Evolutionary conservation across 768 basidiomycete species (phyloP).

Genomic region (Lentinula lateritia): DNA sequence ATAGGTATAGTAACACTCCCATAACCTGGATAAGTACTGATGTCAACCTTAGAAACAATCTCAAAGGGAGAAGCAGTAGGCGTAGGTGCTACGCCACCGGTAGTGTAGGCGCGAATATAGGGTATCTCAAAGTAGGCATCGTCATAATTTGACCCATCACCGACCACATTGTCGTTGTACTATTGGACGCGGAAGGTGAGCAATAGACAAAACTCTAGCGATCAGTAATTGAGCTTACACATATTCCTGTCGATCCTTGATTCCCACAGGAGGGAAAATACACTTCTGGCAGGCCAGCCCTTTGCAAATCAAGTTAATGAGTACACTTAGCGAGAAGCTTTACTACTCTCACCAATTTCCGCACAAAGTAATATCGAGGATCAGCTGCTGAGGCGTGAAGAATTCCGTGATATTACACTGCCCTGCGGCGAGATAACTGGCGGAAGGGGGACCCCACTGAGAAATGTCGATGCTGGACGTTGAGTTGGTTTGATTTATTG

Average conservation of each 20-base stretch:
- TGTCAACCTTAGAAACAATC: slow-evolving; percentile 1
- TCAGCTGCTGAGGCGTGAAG: slow-evolving; percentile 41
- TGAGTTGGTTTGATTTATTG: slow-evolving; percentile 23
- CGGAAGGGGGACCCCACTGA: slow-evolving; percentile 39
- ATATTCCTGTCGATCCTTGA: slow-evolving; percentile 28
- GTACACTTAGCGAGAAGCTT: not conserved
- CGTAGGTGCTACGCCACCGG: slow-evolving; percentile 20
- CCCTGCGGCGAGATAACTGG: slow-evolving; percentile 28
- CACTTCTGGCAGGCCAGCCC: slow-evolving; percentile 38
- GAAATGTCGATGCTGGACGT: slow-evolving; percentile 27
- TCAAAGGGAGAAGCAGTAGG: slow-evolving; percentile 18
- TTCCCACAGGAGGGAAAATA: slow-evolving; percentile 32
- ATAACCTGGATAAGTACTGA: not conserved
- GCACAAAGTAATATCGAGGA: slow-evolving; percentile 52
- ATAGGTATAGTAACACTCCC: not conserved
- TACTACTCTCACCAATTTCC: slow-evolving; percentile 29
- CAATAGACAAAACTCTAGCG: not conserved
- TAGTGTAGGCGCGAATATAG: slow-evolving; percentile 41
- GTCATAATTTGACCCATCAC: slow-evolving; percentile 32
- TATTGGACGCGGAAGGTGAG: slow-evolving; percentile 11
- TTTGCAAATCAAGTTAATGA: slow-evolving; percentile 12
- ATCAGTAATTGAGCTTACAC: slow-evolving; percentile 20
- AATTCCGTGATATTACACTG: slow-evolving; percentile 35
- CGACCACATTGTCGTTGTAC: slow-evolving; percentile 48
- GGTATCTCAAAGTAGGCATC: slow-evolving; percentile 40